phyloP scores from a whole-genome alignment of 768 basidiomycete species.

The Serendipita sp. region DNA sequence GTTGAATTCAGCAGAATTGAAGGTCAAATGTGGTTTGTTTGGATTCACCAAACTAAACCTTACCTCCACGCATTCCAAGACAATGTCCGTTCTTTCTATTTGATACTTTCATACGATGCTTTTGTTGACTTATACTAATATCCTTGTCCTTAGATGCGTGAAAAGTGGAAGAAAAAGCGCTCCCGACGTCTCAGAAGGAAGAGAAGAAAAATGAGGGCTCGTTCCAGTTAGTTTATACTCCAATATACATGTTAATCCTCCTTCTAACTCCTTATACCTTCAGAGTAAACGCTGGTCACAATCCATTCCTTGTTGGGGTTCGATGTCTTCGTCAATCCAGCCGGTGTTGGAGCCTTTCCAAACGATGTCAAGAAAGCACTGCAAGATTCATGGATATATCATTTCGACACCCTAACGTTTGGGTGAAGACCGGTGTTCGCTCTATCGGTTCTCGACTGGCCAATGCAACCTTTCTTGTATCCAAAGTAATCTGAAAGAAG shows the following conservation, averaged over 20 bases:
- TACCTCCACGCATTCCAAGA: background rate
- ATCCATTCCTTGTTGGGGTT: background rate
- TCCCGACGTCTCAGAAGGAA: constrained; percentile 85
- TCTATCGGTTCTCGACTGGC: background rate
- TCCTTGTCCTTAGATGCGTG: constrained; percentile 45
- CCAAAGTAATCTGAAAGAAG: constrained; percentile 3
- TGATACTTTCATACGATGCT: background rate
- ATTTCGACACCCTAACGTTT: background rate
- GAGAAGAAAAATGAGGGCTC: constrained; percentile 91
- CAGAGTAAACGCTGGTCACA: background rate
- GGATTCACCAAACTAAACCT: background rate
- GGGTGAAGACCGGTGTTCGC: background rate
- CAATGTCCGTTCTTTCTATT: background rate
- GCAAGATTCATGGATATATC: background rate
- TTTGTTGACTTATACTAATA: background rate
- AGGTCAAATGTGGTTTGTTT: background rate
- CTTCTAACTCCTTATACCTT: background rate
- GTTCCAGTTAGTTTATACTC: constrained; percentile 56
- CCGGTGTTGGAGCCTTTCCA: background rate
- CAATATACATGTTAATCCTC: background rate
- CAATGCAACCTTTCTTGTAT: constrained; percentile 3
- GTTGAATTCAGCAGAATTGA: background rate
- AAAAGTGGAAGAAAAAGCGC: constrained; percentile 95
- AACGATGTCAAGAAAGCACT: background rate
- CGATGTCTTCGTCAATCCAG: background rate